Evolutionary conservation across 2,329 filamentous ascomycete species (phyloP), one percentile per base, ranked within the genome.

Genomic region (Fusarium sororula): DNA sequence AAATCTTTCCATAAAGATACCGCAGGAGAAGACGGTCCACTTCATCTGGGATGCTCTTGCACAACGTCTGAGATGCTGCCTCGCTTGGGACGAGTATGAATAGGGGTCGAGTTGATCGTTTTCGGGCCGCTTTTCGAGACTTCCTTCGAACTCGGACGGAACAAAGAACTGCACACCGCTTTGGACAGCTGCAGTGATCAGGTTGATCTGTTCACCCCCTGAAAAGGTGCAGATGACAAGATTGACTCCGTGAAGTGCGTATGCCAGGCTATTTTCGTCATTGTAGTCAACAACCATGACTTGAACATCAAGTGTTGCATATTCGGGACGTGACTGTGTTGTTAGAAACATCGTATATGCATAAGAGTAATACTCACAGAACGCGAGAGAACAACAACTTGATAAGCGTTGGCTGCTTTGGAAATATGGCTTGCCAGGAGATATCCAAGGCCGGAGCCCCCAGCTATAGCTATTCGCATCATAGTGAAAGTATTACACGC

Each of bases 1-100:
- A 76, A 95, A 94, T 2, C 92, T 86, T 79, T 95, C 93, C 85
- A 94, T 95, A 73, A 95, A 90, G 37, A 94, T 82, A 26, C 93
- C 93, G 75, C 93, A 95, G 0, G 90, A 89, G 81, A 95, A 94
- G 32, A 91, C 85, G 0, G 92, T 94, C 69, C 88, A 93, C 47
- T 88, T 86, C 83, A 95, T 93, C 10, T 68, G 53, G 11, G 66
- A 82, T 6, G 84, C 82, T 9, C 83, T 79, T 20, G 84, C 81
- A 80, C 89, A 91, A 55, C 89, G 85, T 54, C 87, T 84, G 8
- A 94, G 82, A 22, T 88, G 84, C 4, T 85, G 83, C 11, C 91
- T 83, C 4, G 91, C 90, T n/a, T 85, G 84, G 17, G 84, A 83
- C 2, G 76, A 77, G 20, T 70, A 50, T 28, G 88, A 89, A 26